Base-by-base conservation (phyloP, 208 protist genomes). In the Spongospora subterranea region DNA sequence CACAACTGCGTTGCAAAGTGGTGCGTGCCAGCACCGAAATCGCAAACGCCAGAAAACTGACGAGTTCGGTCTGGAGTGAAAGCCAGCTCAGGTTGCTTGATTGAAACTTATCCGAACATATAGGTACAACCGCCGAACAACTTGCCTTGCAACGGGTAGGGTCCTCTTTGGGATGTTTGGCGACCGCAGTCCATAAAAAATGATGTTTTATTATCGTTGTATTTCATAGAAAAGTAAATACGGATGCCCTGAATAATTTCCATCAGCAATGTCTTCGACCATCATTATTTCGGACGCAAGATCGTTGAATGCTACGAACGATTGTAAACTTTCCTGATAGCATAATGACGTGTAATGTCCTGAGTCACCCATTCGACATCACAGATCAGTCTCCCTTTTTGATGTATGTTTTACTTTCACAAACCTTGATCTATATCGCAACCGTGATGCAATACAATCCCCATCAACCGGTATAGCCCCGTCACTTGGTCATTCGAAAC, bases 181-280 rank as follows among this genome's bases (percentile, higher is more conserved):
- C n/a, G n/a, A n/a, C n/a, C n/a, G n/a, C n/a, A n/a, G n/a, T n/a
- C n/a, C n/a, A n/a, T n/a, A n/a, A n/a, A n/a, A n/a, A n/a, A n/a
- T n/a, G n/a, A n/a, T n/a, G 54, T 65, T 17, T 65, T 65, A 65
- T 65, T 29, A 65, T 32, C 54, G 17, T 17, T 29, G 17, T 17
- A 65, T 82, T 82, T 82, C 71, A 82, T 82, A 82, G n/a, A 82
- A 35, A 40, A 82, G 35, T 20, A 82, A 35, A 43, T 82, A 82
- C n/a, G 71, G 71, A 82, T 82, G n/a, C 6, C 71, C 71, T 35
- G 6, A 6, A 43, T 82, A 82, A 45, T 20, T 35, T 6, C 40
- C 71, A 45, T 82, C 71, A 35, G 40, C n/a, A 20, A 82, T 35
- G 71, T 82, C 71, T 20, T 82, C 13, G 6, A 40, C 71, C 6